These are phyloP conservation scores for Podospora didyma DNA, from an alignment of 495 filamentous ascomycete genomes.

Conservation along the genomic window DNA sequence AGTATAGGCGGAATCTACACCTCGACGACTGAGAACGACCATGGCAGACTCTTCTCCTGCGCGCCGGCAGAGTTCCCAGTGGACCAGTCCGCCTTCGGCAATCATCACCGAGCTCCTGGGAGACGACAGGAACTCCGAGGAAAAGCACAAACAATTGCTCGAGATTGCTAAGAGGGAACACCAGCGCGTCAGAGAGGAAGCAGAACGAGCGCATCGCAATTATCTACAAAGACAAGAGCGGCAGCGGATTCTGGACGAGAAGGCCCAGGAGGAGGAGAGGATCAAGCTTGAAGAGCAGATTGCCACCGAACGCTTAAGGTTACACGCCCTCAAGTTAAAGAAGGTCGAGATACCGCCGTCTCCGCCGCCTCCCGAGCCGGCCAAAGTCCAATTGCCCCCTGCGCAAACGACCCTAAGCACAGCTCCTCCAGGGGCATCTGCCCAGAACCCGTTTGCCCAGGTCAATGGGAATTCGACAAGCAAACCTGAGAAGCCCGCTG, in stretches of 20 bases:
- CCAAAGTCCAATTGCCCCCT: slow-evolving; percentile 10
- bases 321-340: slow-evolving; percentile 38
- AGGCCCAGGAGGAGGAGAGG: slow-evolving; percentile 49
- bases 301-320: slow-evolving; percentile 36
- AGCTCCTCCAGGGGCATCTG: slow-evolving; percentile 1
- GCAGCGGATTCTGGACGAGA: slow-evolving; percentile 43
- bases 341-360: slow-evolving; percentile 40
- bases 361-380: slow-evolving; percentile 28
- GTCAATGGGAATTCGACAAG: slow-evolving; percentile 10
- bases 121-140: slow-evolving; percentile 40
- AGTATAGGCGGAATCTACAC: slow-evolving; percentile 3
- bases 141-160: slow-evolving; percentile 57
- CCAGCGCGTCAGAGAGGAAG: slow-evolving; percentile 58
- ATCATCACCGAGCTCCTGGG: slow-evolving; percentile 33
- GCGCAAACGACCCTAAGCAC: background rate
- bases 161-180: slow-evolving; percentile 59
- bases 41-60: slow-evolving; percentile 40
- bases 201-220: slow-evolving; percentile 44
- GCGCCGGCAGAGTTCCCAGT: slow-evolving; percentile 29
- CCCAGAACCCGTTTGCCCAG: background rate
- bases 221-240: slow-evolving; percentile 44
- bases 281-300: slow-evolving; percentile 41
- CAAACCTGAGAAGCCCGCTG: background rate
- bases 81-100: slow-evolving; percentile 28
- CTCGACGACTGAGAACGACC: slow-evolving; percentile 2